Evolutionary conservation across 225 moss, liverwort and hornwort genomes (phyloP), one percentile per base, ranked within the genome.

Genomic region (Marchantia polymorpha): DNA sequence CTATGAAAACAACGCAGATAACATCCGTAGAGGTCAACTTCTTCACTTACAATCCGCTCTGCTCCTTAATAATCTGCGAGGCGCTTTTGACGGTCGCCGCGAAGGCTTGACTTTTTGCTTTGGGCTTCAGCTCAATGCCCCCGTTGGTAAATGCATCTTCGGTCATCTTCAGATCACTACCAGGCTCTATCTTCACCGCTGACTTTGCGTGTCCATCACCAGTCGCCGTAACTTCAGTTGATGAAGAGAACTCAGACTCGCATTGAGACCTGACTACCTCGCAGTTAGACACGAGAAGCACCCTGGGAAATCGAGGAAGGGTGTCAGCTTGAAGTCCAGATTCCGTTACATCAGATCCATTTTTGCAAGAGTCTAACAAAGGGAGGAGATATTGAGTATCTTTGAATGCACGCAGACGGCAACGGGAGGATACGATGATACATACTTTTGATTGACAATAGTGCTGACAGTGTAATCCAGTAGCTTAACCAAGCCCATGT

Each of bases 61-160:
- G 91, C 23, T 90, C 91, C 74, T 87, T 76, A 66, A 94, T 78
- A 69, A 94, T 94, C 78, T 94, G 90, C 20, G 88, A 87, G 17
- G 91, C 91, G 46, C 91, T 90, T 84, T 89, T 92, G 10, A 79
- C 56, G 56, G 61, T 0, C 4, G n/a, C 60, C 31, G 46, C n/a
- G 5, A 47, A 50, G 15, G 7, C 26, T 14, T 72, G 61, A 15
- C 22, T 19, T n/a, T 76, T 76, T 8, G 39, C 5, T 47, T 80
- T 73, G 7, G 54, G 80, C 20, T 80, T 72, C 6, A 73, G 48
- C 73, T 72, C 72, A 22, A 73, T 64, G 60, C 25, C 72, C n/a
- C 49, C 31, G 59, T 48, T 60, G 27, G 12, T 27, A 7, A 25
- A 6, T 1, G 3, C 30, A 29, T 27, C 69, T 4, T 53, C 5